Percentiles rank a stretch among this genome's conserved stretches.
These are phyloP conservation scores for Geranomyces michiganensis DNA, from an alignment of 192 early-diverging fungal species.

Conservation along the genomic window DNA sequence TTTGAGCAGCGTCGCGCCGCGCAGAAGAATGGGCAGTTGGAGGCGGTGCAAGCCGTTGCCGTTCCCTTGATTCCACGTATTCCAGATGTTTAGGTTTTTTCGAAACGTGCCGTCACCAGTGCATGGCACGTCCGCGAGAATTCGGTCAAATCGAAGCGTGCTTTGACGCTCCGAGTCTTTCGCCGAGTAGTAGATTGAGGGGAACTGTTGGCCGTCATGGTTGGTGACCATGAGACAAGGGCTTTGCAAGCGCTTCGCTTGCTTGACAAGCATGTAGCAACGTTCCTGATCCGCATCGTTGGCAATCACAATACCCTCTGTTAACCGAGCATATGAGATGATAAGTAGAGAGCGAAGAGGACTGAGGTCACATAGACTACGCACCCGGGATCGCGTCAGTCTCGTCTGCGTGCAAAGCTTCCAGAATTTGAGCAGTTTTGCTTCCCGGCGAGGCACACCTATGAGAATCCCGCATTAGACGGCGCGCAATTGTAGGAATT, in stretches of 20 bases:
- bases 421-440: conserved; percentile 88
- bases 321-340: conserved; percentile 23
- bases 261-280: conserved; percentile 92
- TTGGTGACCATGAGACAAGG: conserved; percentile 94
- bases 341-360: conserved; percentile 15
- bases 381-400: conserved; percentile 26
- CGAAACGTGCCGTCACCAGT: conserved; percentile 96
- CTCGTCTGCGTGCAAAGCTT: conserved; percentile 50
- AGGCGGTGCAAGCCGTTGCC: conserved; percentile 80
- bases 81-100: conserved; percentile 94
- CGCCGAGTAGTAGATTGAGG: conserved; percentile 63
- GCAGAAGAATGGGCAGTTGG: conserved; percentile 86
- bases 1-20: conserved; percentile 86
- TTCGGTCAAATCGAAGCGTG: conserved; percentile 89
- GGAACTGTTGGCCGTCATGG: conserved; percentile 91
- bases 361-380: no score
- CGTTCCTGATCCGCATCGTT: conserved; percentile 95
- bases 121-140: conserved; percentile 97
- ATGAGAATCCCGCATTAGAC: conserved; percentile 51
- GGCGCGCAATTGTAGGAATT: background rate
- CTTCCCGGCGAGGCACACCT: conserved; percentile 95
- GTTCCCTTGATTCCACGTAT: conserved; percentile 74
- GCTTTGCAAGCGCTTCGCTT: conserved; percentile 91
- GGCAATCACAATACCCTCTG: conserved; percentile 85
- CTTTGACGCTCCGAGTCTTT: conserved; percentile 20